phyloP scores from a whole-genome alignment of 2,329 filamentous ascomycete species.

The Fusarium ambrosium region DNA sequence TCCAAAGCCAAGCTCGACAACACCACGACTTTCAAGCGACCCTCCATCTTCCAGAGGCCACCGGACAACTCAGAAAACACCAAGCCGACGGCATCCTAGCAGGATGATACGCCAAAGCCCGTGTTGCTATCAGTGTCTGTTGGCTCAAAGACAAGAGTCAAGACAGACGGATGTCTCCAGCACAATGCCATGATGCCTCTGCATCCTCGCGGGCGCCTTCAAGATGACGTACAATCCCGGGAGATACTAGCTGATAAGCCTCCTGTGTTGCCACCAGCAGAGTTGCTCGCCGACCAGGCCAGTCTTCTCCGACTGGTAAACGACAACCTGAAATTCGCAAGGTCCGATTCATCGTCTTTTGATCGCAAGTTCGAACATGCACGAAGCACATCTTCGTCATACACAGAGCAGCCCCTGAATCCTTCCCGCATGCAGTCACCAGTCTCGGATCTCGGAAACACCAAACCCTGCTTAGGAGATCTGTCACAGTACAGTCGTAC shows the following conservation, averaged over 20 bases:
- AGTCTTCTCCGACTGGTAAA: conserved; percentile 34
- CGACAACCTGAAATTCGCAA: conserved; percentile 21
- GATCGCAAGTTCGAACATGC: conserved; percentile 11
- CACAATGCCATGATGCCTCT: conserved; percentile 10
- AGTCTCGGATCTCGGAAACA: conserved; percentile 28
- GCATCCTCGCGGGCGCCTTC: conserved; percentile 2
- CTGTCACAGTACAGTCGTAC: conserved; percentile 48
- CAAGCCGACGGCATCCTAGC: conserved; percentile 16
- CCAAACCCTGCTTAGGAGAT: conserved; percentile 47
- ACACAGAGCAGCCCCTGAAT: conserved; percentile 43
- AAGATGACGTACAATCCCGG: conserved; percentile 27
- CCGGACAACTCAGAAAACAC: conserved; percentile 20
- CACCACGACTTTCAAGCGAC: conserved; percentile 15
- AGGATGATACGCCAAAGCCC: conserved; percentile 3
- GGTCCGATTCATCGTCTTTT: conserved; percentile 27
- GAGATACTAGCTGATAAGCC: conserved; percentile 11
- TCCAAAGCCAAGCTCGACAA: conserved; percentile 7
- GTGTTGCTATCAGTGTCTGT: conserved; percentile 6
- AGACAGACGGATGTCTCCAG: conserved; percentile 25
- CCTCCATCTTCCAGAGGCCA: conserved; percentile 5
- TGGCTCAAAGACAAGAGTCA: conserved; percentile 27
- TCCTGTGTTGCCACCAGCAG: conserved; percentile 2
- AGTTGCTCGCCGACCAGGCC: conserved; percentile 34
- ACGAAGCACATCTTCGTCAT: conserved; percentile 52
- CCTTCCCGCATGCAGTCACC: conserved; percentile 48